These are phyloP conservation scores for Grosmannia serpens DNA, from an alignment of 2,329 filamentous ascomycete species.

Conservation along the genomic window DNA sequence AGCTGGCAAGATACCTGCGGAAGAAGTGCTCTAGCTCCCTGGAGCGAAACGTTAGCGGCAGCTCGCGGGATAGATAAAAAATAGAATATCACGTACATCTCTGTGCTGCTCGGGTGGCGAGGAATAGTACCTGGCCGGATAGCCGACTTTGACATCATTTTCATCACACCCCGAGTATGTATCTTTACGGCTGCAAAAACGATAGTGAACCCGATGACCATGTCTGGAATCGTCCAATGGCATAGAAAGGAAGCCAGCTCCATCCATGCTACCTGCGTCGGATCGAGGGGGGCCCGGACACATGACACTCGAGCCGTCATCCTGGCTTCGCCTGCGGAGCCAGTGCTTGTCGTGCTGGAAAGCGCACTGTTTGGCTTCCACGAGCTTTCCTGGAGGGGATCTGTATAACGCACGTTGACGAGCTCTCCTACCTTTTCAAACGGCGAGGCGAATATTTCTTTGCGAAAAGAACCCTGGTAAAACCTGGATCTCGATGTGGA, in stretches of 20 bases:
- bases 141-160: neutral
- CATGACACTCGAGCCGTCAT: neutral
- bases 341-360: neutral
- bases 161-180: neutral
- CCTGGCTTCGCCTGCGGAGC: neutral
- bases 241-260: neutral
- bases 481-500: neutral
- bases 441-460: neutral
- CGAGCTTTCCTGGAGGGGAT: neutral
- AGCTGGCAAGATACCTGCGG: neutral
- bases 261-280: neutral
- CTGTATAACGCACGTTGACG: neutral
- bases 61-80: neutral
- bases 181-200: neutral
- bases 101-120: neutral
- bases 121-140: neutral
- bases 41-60: neutral
- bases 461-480: neutral
- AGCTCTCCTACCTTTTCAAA: neutral
- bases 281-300: neutral
- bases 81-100: neutral
- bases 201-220: neutral
- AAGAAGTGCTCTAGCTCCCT: neutral
- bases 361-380: neutral
- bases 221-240: neutral